A percentile compares a stretch with the other conserved stretches of the same genome.
Evolutionary conservation across 1,284 basidiomycete species (phyloP).

Genomic region (Golubevia sp.): DNA sequence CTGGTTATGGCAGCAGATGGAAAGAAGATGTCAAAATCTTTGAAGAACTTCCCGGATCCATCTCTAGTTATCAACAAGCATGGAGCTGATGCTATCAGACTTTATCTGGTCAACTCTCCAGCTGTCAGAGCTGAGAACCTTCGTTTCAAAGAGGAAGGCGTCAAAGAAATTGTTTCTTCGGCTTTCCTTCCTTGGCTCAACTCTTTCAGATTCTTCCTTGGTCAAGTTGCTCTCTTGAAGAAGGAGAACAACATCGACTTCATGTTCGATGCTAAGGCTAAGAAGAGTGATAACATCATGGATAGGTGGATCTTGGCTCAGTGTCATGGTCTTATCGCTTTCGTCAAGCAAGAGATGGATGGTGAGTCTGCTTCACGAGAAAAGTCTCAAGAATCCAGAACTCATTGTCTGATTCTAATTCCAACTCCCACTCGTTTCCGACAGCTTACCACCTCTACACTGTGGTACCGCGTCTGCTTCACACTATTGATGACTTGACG

Average conservation of each 20-base stretch:
- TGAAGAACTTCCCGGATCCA: slow-evolving; percentile 59
- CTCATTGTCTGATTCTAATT: too few species aligned
- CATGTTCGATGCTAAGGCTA: slow-evolving; percentile 40
- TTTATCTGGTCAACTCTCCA: slow-evolving; percentile 61
- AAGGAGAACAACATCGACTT: slow-evolving; percentile 55
- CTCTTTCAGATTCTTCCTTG: slow-evolving; percentile 60
- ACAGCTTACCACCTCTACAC: slow-evolving; percentile 55
- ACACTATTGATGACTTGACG: slow-evolving; percentile 57
- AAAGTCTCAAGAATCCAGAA: too few species aligned
- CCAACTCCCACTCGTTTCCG: background rate
- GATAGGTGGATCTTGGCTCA: slow-evolving; percentile 60
- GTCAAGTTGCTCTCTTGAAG: slow-evolving; percentile 49
- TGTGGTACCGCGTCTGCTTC: slow-evolving; percentile 44
- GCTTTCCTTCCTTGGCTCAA: slow-evolving; percentile 59
- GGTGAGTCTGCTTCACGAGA: background rate
- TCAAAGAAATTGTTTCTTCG: slow-evolving; percentile 53
- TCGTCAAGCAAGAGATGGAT: slow-evolving; percentile 55
- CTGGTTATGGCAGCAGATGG: slow-evolving; percentile 56
- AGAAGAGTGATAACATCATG: slow-evolving; percentile 49
- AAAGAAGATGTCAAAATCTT: slow-evolving; percentile 61
- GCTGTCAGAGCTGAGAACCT: slow-evolving; percentile 57
- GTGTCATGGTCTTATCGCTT: slow-evolving; percentile 55
- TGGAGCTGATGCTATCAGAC: slow-evolving; percentile 56
- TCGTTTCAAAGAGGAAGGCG: slow-evolving; percentile 58
- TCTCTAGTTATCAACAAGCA: slow-evolving; percentile 52